Conservation (phyloP, 2,329 filamentous ascomycete species). For the Ophidiomyces ophidiicola region DNA sequence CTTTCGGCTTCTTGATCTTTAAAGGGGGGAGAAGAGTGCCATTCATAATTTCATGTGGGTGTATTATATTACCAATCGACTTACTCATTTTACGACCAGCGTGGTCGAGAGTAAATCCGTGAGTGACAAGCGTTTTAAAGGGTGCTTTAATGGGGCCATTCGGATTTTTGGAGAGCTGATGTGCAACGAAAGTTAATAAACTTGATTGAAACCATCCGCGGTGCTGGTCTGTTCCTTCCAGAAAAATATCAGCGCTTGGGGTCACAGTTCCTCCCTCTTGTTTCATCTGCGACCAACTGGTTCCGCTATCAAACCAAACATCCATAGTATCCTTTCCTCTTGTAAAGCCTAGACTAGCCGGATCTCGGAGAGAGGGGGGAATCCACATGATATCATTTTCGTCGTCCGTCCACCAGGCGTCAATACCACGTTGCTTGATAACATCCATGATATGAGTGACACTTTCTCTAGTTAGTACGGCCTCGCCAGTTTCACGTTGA, state of each 20-base stretch:
- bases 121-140: constrained; percentile 82
- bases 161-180: constrained; percentile 30
- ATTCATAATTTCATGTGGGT: constrained; percentile 71
- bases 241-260: constrained; percentile 62
- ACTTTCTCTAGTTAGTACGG: constrained; percentile 65
- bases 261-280: constrained; percentile 22
- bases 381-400: constrained; percentile 68
- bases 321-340: constrained; percentile 95
- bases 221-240: constrained; percentile 93
- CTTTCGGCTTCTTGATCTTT: constrained; percentile 50
- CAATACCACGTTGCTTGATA: constrained; percentile 65
- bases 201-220: constrained; percentile 98
- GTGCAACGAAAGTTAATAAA: constrained; percentile 70
- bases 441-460: constrained; percentile 74
- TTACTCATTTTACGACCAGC: constrained; percentile 98
- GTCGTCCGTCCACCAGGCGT: constrained; percentile 87
- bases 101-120: constrained; percentile 85
- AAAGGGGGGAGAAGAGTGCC: constrained; percentile 62
- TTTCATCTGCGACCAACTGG: constrained; percentile 61
- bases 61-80: constrained; percentile 78
- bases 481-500: constrained; percentile 52
- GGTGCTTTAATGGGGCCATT: constrained; percentile 44
- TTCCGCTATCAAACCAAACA: constrained; percentile 98
- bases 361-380: constrained; percentile 45
- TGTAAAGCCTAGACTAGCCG: constrained; percentile 41